These are phyloP conservation scores for Rhodotorula graminis DNA, from an alignment of 768 basidiomycete genomes.

Conservation along the genomic window DNA sequence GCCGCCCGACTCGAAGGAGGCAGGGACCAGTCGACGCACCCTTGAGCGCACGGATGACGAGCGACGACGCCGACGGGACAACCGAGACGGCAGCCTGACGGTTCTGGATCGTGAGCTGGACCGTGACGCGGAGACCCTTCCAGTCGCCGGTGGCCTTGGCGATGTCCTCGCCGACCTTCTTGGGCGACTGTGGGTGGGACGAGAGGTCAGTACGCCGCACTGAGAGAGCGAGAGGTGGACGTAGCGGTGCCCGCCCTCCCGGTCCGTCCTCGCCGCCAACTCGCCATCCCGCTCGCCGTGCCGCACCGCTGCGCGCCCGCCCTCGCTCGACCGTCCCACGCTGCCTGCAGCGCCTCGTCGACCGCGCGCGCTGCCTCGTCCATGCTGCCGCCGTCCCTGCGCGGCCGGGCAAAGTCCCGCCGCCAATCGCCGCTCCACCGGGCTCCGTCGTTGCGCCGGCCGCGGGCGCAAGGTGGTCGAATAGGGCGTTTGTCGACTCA, in stretches of 20 bases:
- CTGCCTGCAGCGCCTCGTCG: too few relatives aligned
- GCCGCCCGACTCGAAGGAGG: neutral
- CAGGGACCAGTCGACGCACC: constrained; percentile 53
- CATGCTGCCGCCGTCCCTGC: neutral
- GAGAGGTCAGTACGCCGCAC: neutral
- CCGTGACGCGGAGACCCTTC: constrained; percentile 99
- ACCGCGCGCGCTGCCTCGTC: too few relatives aligned
- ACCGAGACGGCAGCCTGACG: constrained; percentile 96
- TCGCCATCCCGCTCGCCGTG: neutral
- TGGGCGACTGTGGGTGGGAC: constrained; percentile 68
- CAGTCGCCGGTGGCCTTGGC: constrained; percentile 96
- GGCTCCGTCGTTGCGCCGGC: too few relatives aligned
- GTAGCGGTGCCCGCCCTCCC: neutral
- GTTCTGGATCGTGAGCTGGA: constrained; percentile 99
- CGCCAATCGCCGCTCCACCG: too few relatives aligned
- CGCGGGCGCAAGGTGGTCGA: neutral
- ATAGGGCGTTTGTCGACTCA: constrained; percentile 50
- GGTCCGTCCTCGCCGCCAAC: neutral
- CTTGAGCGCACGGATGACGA: constrained; percentile 97
- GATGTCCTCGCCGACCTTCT: constrained; percentile 99
- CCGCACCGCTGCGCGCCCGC: neutral
- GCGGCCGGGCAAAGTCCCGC: neutral
- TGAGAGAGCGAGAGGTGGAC: neutral
- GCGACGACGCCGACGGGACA: constrained; percentile 92
- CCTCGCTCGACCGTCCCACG: too few relatives aligned